phyloP scores from a whole-genome alignment of 345 rosid species.

The Eucalyptus microcorys region DNA sequence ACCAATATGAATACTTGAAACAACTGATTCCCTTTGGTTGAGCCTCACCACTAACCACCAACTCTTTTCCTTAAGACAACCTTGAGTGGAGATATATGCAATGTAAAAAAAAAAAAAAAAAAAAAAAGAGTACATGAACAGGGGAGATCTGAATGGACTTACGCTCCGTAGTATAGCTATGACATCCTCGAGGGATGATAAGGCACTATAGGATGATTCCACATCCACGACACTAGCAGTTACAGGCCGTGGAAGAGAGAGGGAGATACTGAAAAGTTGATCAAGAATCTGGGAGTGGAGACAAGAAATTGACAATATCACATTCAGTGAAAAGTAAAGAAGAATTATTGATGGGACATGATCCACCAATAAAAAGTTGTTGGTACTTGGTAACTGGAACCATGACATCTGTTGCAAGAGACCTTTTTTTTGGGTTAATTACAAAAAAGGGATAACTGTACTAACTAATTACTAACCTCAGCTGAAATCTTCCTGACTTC shows the following conservation, averaged over 20 bases:
- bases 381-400: neutral
- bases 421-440: neutral
- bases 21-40: constrained; percentile 30
- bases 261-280: constrained; percentile 85
- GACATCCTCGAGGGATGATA: constrained; percentile 94
- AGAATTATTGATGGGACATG: neutral
- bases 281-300: constrained; percentile 59
- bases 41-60: neutral
- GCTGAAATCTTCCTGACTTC: constrained; percentile 93
- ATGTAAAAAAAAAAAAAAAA: neutral
- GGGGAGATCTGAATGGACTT: neutral
- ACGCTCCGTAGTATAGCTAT: constrained; percentile 90
- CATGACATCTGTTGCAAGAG: neutral
- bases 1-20: neutral
- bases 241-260: constrained; percentile 76
- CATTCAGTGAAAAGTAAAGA: neutral
- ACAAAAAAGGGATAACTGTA: neutral
- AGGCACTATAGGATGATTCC: constrained; percentile 65
- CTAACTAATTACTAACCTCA: constrained; percentile 39
- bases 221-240: constrained; percentile 43
- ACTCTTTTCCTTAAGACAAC: neutral
- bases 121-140: neutral
- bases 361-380: neutral
- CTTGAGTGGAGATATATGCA: neutral
- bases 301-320: neutral